Conservation (phyloP, 306 rosid species). For the Sechiopsis laciniata region DNA sequence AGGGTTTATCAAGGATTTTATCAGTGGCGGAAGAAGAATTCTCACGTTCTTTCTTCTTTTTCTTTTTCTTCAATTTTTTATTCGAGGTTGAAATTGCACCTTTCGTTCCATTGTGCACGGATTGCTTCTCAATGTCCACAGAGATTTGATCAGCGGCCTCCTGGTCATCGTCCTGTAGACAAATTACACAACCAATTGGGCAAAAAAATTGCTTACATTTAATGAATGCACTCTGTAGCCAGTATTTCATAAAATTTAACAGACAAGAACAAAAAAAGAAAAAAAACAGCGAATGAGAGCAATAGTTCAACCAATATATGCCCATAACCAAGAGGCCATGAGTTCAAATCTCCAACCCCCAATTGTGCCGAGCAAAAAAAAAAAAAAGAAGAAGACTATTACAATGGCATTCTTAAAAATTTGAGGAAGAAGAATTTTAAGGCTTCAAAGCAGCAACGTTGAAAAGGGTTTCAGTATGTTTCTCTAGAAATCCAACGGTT, state of each 20-base stretch:
- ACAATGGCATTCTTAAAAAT: no score
- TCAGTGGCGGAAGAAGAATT: conserved; percentile 34
- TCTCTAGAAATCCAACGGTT: no score
- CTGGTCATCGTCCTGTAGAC: conserved; percentile 44
- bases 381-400: no score
- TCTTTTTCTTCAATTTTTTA: conserved; percentile 75
- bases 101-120: conserved; percentile 25
- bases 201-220: not conserved
- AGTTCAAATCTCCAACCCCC: no score
- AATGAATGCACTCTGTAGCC: conserved; percentile 7
- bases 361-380: no score
- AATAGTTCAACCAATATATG: no score
- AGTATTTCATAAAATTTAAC: conserved; percentile 3
- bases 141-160: conserved; percentile 23
- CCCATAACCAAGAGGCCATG: no score
- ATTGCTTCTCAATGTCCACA: conserved; percentile 26
- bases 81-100: conserved; percentile 35
- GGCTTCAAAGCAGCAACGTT: no score
- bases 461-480: no score
- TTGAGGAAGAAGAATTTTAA: no score
- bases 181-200: conserved; percentile 12
- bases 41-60: conserved; percentile 69
- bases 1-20: conserved; percentile 36
- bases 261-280: not conserved
- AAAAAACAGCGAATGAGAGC: no score